Conservation (phyloP, 2,329 filamentous ascomycete genomes). For the Aspergillus vadensis region DNA sequence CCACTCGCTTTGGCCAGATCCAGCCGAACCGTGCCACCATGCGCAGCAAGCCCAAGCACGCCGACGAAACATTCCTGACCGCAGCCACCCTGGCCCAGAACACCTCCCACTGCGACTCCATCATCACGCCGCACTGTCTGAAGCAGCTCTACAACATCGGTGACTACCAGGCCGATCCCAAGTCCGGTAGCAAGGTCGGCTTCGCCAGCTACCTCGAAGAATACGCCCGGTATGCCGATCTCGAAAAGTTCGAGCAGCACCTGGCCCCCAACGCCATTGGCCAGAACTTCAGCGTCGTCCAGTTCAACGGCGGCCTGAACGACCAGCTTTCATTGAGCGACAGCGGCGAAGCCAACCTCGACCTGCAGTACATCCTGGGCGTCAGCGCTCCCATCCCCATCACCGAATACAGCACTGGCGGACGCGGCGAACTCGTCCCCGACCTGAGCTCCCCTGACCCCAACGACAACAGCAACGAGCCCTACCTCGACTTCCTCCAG, state of each 20-base stretch:
- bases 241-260: slow-evolving; percentile 42
- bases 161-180: slow-evolving; percentile 40
- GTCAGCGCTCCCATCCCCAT: slow-evolving; percentile 48
- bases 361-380: slow-evolving; percentile 53
- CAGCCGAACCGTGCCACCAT: slow-evolving; percentile 30
- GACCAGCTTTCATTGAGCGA: slow-evolving; percentile 39
- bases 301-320: slow-evolving; percentile 46
- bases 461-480: slow-evolving; percentile 51
- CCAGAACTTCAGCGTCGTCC: slow-evolving; percentile 48
- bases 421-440: slow-evolving; percentile 49
- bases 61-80: slow-evolving; percentile 24
- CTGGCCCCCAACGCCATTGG: slow-evolving; percentile 45
- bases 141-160: slow-evolving; percentile 51
- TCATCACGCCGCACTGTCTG: slow-evolving; percentile 52
- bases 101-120: slow-evolving; percentile 44
- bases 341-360: slow-evolving; percentile 54
- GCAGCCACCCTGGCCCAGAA: slow-evolving; percentile 18
- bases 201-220: slow-evolving; percentile 53
- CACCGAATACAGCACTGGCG: slow-evolving; percentile 52
- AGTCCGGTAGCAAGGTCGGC: slow-evolving; percentile 43
- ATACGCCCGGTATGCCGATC: slow-evolving; percentile 52
- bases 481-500: slow-evolving; percentile 42
- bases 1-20: slow-evolving; percentile 45
- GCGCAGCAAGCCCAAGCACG: slow-evolving; percentile 23
- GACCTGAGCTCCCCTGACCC: slow-evolving; percentile 50